Evolutionary conservation across 2,329 filamentous ascomycete genomes (phyloP), one percentile per base, ranked within the genome.

Genomic region (Colletotrichum australisinense): DNA sequence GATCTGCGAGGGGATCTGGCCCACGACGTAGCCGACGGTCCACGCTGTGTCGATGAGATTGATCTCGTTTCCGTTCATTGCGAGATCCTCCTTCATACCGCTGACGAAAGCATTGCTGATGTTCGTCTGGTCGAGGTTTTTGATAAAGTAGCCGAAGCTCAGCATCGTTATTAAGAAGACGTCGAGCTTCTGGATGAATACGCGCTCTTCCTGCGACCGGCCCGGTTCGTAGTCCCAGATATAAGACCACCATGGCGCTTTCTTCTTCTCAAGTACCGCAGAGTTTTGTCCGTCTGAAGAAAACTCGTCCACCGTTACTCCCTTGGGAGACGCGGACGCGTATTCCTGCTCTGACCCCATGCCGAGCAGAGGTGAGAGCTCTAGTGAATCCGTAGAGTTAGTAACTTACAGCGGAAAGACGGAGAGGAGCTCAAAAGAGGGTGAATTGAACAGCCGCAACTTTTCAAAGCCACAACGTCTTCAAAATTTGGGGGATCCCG

Each of bases 231-330:
- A 71, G 57, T 80, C 78, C 78, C 78, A 80, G 32, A 80, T 78
- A 73, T 78, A 79, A 4, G 78, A 78, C 30, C 78, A 77, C 86
- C 86, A 88, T 26, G 71, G 71, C 5, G 46, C 60, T 32, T 63
- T 73, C 5, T 55, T 32, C 5, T 60, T 60, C 6, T 52, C 22
- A n/a, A 30, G 16, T 1, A 60, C 46, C 11, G 70, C 42, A 19
- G 70, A 57, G 19, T 26, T 65, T 26, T 35, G 24, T 24, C 52
- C 63, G 30, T 70, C 56, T 2, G 71, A 38, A 35, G 32, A 46
- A 11, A 60, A 55, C 6, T 71, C 67, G 14, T 73, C 67, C 28
- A 73, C 60, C 60, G 49, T 52, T 55, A 30, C 55, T 42, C 67
- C 60, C 26, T 73, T 73, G 26, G 55, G 67, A 52, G 67, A 52